phyloP scores from a whole-genome alignment of 78 protist genomes.

The Bodo saltans region DNA sequence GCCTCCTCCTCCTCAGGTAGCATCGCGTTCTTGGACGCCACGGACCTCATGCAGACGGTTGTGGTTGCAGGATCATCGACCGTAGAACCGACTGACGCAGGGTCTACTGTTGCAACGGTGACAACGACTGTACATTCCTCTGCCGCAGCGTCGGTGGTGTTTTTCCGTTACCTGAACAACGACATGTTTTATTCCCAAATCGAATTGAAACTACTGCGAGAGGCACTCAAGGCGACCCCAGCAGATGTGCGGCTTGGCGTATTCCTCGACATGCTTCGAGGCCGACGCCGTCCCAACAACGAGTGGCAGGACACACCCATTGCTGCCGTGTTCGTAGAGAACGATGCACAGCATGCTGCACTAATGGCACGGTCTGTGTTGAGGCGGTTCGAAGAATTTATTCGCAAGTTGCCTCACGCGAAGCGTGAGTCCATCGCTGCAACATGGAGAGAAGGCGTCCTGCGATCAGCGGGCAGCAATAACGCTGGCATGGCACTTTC shows the following conservation, averaged over 20 bases:
- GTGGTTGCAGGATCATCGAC: background rate
- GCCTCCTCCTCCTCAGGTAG: too few relatives aligned
- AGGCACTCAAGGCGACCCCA: background rate
- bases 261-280: background rate
- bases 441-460: too few relatives aligned
- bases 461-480: too few relatives aligned
- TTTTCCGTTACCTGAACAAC: conserved; percentile 17
- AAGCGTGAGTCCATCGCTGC: too few relatives aligned
- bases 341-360: background rate
- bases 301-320: conserved; percentile 28
- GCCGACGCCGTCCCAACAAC: conserved; percentile 1
- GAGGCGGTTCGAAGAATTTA: too few relatives aligned
- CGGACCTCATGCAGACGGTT: background rate
- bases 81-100: background rate
- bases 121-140: background rate
- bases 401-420: too few relatives aligned
- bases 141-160: background rate
- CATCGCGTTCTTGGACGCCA: background rate
- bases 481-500: too few relatives aligned
- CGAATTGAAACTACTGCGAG: background rate
- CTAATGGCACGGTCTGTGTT: too few relatives aligned
- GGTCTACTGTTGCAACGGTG: too few relatives aligned
- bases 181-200: conserved; percentile 29
- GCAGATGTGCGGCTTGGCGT: background rate
- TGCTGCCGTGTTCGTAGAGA: conserved; percentile 8